These are phyloP conservation scores for Lactarius evosmus DNA, from an alignment of 768 basidiomycete species.

Conservation along the genomic window DNA sequence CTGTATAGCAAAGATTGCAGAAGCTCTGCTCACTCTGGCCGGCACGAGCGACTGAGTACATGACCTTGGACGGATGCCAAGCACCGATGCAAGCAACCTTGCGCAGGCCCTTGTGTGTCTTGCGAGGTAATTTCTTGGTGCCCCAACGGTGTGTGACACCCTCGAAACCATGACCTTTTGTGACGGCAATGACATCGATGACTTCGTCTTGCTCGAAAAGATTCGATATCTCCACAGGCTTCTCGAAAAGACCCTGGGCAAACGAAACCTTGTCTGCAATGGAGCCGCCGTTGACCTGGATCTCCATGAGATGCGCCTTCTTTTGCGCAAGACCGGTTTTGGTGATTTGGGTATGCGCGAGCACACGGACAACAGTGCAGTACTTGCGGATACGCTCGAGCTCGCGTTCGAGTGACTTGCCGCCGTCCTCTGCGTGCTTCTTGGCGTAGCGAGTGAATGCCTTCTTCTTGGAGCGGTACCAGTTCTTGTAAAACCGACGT, in stretches of 20 bases:
- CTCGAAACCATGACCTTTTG: constrained; percentile 99
- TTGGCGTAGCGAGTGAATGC: constrained; percentile 99
- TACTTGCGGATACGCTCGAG: constrained; percentile 99
- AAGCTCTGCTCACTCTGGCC: constrained; percentile 82
- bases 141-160: constrained; percentile 99
- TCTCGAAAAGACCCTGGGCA: constrained; percentile 92
- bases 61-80: constrained; percentile 99
- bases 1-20: background rate
- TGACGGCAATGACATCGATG: constrained; percentile 96
- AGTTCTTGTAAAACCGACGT: constrained; percentile 99
- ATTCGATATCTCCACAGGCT: constrained; percentile 78
- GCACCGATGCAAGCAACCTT: constrained; percentile 99
- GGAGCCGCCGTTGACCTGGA: constrained; percentile 97
- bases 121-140: constrained; percentile 96
- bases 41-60: constrained; percentile 99
- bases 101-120: constrained; percentile 99
- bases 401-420: constrained; percentile 89
- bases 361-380: constrained; percentile 99
- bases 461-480: constrained; percentile 99
- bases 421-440: constrained; percentile 94
- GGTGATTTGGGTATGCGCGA: constrained; percentile 98
- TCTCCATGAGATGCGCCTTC: constrained; percentile 99
- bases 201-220: constrained; percentile 97
- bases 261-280: constrained; percentile 97
- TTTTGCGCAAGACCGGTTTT: constrained; percentile 98